These are phyloP conservation scores for Betula pendula DNA, from an alignment of 306 rosid genomes.

Conservation along the genomic window DNA sequence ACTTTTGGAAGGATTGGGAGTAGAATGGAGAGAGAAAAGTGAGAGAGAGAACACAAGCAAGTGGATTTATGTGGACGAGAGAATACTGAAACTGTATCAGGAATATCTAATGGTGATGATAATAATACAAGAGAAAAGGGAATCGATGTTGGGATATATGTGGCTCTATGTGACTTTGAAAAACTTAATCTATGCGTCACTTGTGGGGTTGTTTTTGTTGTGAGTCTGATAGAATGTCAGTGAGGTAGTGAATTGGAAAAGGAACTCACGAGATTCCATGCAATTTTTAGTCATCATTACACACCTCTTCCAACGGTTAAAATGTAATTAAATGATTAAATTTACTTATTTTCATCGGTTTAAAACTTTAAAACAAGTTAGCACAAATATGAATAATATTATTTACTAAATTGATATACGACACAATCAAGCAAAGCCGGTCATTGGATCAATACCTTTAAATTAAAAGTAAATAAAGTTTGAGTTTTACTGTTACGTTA, in stretches of 20 bases:
- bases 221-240: conserved; percentile 74
- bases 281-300: conserved; percentile 48
- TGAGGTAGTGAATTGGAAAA: conserved; percentile 59
- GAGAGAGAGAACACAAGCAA: conserved; percentile 46
- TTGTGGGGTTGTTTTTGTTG: conserved; percentile 47
- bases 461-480: too few species aligned
- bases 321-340: too few species aligned
- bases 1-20: conserved; percentile 70
- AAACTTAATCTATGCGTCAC: conserved; percentile 43
- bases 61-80: conserved; percentile 44
- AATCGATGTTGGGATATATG: conserved; percentile 92
- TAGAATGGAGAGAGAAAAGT: conserved; percentile 37
- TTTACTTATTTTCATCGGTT: too few species aligned
- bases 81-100: conserved; percentile 35
- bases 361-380: too few species aligned
- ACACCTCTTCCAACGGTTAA: too few species aligned
- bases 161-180: conserved; percentile 69
- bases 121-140: conserved; percentile 72
- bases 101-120: conserved; percentile 54
- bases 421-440: too few species aligned
- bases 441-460: too few species aligned
- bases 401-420: too few species aligned
- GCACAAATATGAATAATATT: too few species aligned
- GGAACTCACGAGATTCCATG: conserved; percentile 60
- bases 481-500: too few species aligned